A percentile compares a stretch with the other conserved stretches of the same genome.
Conservation (phyloP, 2,329 filamentous ascomycete species). For the Fusarium concolor region DNA sequence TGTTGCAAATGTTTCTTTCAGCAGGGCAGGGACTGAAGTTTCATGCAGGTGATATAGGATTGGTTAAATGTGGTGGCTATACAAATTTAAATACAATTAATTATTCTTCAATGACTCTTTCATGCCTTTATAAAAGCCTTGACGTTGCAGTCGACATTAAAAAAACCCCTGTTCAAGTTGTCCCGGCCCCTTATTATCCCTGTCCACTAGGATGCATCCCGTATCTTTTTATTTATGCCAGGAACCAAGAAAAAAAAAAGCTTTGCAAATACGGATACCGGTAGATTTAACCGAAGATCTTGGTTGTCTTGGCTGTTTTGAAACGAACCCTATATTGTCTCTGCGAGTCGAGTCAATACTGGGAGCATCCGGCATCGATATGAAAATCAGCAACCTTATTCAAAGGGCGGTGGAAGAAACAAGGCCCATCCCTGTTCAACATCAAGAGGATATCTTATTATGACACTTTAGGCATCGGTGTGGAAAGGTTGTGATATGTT, state of each 20-base stretch:
- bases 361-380: not conserved
- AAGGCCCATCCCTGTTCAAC: constrained; percentile 12
- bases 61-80: not conserved
- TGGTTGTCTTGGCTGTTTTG: constrained; percentile 8
- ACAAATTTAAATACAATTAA: not conserved
- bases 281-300: constrained; percentile 9
- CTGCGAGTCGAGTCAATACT: not conserved
- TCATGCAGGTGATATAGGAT: not conserved
- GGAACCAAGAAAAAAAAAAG: constrained; percentile 23
- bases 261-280: constrained; percentile 14
- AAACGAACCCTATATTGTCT: not conserved
- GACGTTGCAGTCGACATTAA: constrained; percentile 15
- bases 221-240: constrained; percentile 16
- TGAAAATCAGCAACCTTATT: not conserved
- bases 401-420: not conserved
- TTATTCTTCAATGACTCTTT: not conserved
- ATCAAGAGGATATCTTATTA: not conserved
- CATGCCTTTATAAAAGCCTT: not conserved
- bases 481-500: not conserved
- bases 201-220: constrained; percentile 26
- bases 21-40: not conserved
- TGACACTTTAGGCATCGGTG: constrained; percentile 9
- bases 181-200: constrained; percentile 29
- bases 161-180: constrained; percentile 23
- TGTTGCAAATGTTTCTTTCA: constrained; percentile 13